Conservation (phyloP, 306 rosid genomes). For the Fagus sylvatica region DNA sequence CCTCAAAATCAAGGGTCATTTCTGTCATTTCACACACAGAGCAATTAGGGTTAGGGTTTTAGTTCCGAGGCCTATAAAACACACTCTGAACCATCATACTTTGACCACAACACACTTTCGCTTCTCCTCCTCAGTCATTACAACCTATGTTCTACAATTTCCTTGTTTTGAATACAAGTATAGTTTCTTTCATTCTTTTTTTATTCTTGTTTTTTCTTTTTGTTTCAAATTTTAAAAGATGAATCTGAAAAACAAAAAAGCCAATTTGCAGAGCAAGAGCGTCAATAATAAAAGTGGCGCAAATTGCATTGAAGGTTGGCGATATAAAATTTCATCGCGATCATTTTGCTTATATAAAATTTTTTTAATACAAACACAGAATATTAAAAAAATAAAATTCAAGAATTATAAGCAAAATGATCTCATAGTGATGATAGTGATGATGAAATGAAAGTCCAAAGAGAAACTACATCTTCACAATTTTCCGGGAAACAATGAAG, state of each 20-base stretch:
- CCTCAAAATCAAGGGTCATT: background rate
- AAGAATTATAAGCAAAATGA: too few relatives aligned
- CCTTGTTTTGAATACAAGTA: too few relatives aligned
- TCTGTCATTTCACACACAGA: background rate
- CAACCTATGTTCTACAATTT: too few relatives aligned
- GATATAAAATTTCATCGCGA: slow-evolving; percentile 43
- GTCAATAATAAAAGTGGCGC: slow-evolving; percentile 52
- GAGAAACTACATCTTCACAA: too few relatives aligned
- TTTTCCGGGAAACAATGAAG: too few relatives aligned
- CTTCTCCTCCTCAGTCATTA: background rate
- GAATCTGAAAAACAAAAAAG: slow-evolving; percentile 23
- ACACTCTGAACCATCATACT: background rate
- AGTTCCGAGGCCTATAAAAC: background rate
- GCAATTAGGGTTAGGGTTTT: slow-evolving; percentile 1
- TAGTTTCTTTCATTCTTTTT: too few relatives aligned
- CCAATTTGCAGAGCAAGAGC: slow-evolving; percentile 99
- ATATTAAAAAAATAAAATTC: too few relatives aligned
- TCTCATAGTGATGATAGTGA: too few relatives aligned
- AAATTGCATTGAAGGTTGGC: slow-evolving; percentile 98
- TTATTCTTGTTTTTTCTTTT: background rate
- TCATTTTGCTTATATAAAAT: too few relatives aligned
- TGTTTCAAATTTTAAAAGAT: background rate
- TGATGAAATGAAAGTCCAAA: too few relatives aligned
- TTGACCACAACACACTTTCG: background rate
- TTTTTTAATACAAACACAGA: too few relatives aligned